Percentiles rank a stretch among this genome's conserved stretches.
phyloP scores from a whole-genome alignment of 1,139 yeast species.

The Blastobotrys buckinghamii region DNA sequence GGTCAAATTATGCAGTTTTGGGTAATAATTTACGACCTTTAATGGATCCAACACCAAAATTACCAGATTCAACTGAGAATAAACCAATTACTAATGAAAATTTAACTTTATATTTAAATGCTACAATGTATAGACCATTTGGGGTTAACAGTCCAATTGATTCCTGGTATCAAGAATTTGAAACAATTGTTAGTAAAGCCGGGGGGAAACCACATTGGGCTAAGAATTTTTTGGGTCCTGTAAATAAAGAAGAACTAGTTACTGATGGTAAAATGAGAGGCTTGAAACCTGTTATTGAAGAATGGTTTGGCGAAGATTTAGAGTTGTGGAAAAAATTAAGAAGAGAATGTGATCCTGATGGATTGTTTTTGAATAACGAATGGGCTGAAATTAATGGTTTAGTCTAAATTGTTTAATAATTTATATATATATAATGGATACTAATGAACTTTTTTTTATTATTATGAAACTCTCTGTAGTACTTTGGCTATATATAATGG shows the following conservation, averaged over 20 bases:
- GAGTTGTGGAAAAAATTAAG: slow-evolving; percentile 55
- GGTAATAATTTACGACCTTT: slow-evolving; percentile 81
- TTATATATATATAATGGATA: too few relatives aligned
- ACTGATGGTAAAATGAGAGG: slow-evolving; percentile 77
- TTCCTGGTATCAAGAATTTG: slow-evolving; percentile 81
- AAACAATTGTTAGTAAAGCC: slow-evolving; percentile 63
- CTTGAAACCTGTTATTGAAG: slow-evolving; percentile 56
- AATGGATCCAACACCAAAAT: slow-evolving; percentile 70
- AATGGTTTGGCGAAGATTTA: slow-evolving; percentile 79
- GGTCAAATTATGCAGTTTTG: slow-evolving; percentile 46
- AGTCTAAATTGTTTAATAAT: slow-evolving; percentile 25
- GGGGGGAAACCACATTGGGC: slow-evolving; percentile 99
- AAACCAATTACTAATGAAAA: slow-evolving; percentile 52
- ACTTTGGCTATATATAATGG: too few relatives aligned
- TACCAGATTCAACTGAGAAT: slow-evolving; percentile 41
- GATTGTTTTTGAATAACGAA: slow-evolving; percentile 64
- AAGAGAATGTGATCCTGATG: slow-evolving; percentile 67
- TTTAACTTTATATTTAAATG: slow-evolving; percentile 80
- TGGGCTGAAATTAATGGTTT: slow-evolving; percentile 85
- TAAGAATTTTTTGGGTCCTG: slow-evolving; percentile 76
- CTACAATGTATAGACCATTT: slow-evolving; percentile 95
- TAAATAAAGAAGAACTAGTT: slow-evolving; percentile 35
- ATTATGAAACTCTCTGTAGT: too few relatives aligned
- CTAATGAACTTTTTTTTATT: too few relatives aligned
- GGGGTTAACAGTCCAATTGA: slow-evolving; percentile 65